Conservation (phyloP, 345 rosid genomes). For the Gossypium stocksii region DNA sequence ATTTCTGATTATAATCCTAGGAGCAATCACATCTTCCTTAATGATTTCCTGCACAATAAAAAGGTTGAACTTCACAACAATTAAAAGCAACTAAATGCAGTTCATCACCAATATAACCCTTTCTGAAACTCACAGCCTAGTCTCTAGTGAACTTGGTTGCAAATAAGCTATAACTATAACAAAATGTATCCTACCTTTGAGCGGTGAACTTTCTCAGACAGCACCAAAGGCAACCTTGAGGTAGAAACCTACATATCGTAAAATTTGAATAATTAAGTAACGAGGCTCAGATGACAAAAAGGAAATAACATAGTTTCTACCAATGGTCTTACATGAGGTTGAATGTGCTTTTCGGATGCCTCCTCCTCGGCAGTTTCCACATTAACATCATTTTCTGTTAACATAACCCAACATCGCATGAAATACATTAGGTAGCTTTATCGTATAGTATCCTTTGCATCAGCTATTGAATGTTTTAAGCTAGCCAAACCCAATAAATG, state of each 20-base stretch:
- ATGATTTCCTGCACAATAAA: not conserved
- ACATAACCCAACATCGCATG: slow-evolving; percentile 11
- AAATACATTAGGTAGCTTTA: slow-evolving; percentile 5
- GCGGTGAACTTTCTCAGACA: slow-evolving; percentile 87
- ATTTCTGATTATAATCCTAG: not conserved
- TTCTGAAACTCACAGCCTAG: slow-evolving; percentile 9
- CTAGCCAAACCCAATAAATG: slow-evolving; percentile 8
- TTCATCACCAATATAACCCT: not conserved
- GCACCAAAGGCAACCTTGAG: slow-evolving; percentile 78
- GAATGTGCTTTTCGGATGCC: slow-evolving; percentile 38
- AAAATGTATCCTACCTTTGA: slow-evolving; percentile 53
- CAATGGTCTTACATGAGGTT: slow-evolving; percentile 53
- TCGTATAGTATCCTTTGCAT: not conserved
- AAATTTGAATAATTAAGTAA: slow-evolving; percentile 22
- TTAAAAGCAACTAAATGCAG: not conserved
- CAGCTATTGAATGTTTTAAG: not conserved
- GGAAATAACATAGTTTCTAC: slow-evolving; percentile 9
- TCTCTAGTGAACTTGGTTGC: not conserved
- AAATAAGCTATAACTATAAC: slow-evolving; percentile 10
- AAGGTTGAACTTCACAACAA: not conserved
- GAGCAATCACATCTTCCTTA: not conserved
- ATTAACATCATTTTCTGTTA: slow-evolving; percentile 45
- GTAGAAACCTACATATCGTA: slow-evolving; percentile 51
- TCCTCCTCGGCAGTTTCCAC: slow-evolving; percentile 43
- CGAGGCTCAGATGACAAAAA: slow-evolving; percentile 12